phyloP scores from a whole-genome alignment of 176 grass and related monocot genomes.

The Oryza rufipogon region DNA sequence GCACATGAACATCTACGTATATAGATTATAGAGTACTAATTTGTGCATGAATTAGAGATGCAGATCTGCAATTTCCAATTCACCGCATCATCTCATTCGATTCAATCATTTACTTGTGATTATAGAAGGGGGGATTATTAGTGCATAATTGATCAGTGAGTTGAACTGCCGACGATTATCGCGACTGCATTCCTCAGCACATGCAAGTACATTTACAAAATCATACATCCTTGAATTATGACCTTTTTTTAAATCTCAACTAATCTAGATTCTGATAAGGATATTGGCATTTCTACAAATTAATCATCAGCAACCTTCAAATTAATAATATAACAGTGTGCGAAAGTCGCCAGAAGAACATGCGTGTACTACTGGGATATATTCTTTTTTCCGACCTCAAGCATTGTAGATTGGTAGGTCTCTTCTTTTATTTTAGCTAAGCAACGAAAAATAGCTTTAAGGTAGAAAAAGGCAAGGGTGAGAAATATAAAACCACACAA shows the following conservation, averaged over 20 bases:
- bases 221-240: neutral
- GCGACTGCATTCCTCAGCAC: conserved; percentile 28
- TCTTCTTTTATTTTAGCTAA: no score
- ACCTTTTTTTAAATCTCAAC: conserved; percentile 6
- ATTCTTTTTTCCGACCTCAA: neutral
- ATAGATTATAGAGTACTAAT: neutral
- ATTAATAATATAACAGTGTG: conserved; percentile 14
- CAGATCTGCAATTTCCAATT: conserved; percentile 23
- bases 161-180: conserved; percentile 29
- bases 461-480: no score
- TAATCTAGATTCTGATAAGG: conserved; percentile 35
- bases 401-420: no score
- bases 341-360: conserved; percentile 41
- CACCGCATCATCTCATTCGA: neutral
- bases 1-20: conserved; percentile 12
- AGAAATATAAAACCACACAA: no score
- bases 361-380: neutral
- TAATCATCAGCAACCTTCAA: conserved; percentile 26
- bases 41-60: conserved; percentile 10
- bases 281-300: conserved; percentile 10
- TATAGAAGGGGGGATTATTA: neutral
- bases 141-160: neutral
- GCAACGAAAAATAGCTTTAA: no score
- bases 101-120: conserved; percentile 7
- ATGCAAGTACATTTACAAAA: conserved; percentile 37